phyloP scores from a whole-genome alignment of 805 yeast genomes.

The Wickerhamiella alocasiicola region DNA sequence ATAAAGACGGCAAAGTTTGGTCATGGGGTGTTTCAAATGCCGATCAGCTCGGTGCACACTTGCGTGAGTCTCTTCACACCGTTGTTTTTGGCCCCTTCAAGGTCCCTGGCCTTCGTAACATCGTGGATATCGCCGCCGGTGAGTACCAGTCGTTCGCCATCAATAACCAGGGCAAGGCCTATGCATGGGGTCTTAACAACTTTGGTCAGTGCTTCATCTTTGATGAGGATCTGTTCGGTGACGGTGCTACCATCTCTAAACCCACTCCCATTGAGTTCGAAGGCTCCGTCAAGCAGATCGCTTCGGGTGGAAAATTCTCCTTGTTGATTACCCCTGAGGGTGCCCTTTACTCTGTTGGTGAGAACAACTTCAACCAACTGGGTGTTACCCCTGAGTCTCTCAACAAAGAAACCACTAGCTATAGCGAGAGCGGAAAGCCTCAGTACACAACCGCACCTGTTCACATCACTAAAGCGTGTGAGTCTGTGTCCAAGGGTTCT shows the following conservation, averaged over 20 bases:
- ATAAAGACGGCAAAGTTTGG: slow-evolving; percentile 70
- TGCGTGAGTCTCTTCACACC: slow-evolving; percentile 28
- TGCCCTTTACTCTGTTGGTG: slow-evolving; percentile 72
- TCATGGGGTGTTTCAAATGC: slow-evolving; percentile 99
- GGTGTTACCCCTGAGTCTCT: slow-evolving; percentile 59
- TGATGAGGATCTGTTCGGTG: slow-evolving; percentile 31
- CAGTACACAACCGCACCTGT: slow-evolving; percentile 46
- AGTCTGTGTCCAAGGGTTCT: slow-evolving; percentile 46
- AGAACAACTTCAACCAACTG: slow-evolving; percentile 85
- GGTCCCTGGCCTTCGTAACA: slow-evolving; percentile 68
- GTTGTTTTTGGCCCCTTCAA: slow-evolving; percentile 51
- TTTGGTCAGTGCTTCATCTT: slow-evolving; percentile 90
- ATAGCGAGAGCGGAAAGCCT: slow-evolving; percentile 65
- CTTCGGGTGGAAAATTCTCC: slow-evolving; percentile 94
- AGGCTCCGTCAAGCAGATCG: slow-evolving; percentile 41
- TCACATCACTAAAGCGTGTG: slow-evolving; percentile 16
- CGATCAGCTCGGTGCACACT: slow-evolving; percentile 77
- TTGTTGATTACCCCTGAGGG: slow-evolving; percentile 64
- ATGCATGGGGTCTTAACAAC: slow-evolving; percentile 93
- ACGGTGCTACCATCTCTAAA: slow-evolving; percentile 59
- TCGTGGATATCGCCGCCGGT: slow-evolving; percentile 77
- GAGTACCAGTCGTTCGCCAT: slow-evolving; percentile 95
- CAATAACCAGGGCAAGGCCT: slow-evolving; percentile 53
- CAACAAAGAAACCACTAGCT: slow-evolving; percentile 51
- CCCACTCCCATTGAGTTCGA: slow-evolving; percentile 64